Evolutionary conservation across 2,329 filamentous ascomycete species (phyloP).

Genomic region (Fusarium praegraminearum): DNA sequence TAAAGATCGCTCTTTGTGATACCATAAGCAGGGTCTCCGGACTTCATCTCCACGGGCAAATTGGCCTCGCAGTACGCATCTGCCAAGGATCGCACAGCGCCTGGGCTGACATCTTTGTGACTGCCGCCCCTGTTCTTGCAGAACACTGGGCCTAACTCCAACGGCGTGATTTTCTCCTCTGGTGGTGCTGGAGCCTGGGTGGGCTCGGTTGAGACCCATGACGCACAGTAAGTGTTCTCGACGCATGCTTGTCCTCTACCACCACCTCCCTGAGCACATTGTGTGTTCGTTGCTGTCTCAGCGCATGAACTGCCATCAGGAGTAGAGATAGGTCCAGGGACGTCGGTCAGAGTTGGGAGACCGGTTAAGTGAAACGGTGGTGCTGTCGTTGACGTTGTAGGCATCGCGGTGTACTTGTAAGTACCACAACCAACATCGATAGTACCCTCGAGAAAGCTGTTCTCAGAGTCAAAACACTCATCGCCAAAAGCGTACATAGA

Average conservation of each 20-base stretch:
- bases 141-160: background rate
- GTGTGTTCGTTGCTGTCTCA: background rate
- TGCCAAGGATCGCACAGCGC: background rate
- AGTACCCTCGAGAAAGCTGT: conserved; percentile 1
- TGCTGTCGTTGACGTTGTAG: background rate
- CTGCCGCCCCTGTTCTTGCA: background rate
- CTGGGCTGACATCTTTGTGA: background rate
- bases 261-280: background rate
- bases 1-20: background rate
- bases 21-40: background rate
- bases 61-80: conserved; percentile 2
- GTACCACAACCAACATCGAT: conserved; percentile 10
- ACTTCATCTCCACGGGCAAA: background rate
- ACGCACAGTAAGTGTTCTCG: conserved; percentile 13
- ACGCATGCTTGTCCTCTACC: background rate
- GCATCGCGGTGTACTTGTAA: conserved; percentile 8
- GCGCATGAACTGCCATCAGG: background rate
- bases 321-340: background rate
- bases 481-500: conserved; percentile 9
- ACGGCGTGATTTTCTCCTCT: background rate
- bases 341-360: background rate
- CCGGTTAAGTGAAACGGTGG: background rate
- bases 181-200: background rate
- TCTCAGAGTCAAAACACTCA: conserved; percentile 7
- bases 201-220: background rate